These are phyloP conservation scores for Penicillium vulpinum DNA, from an alignment of 2,329 filamentous ascomycete species.

Conservation along the genomic window DNA sequence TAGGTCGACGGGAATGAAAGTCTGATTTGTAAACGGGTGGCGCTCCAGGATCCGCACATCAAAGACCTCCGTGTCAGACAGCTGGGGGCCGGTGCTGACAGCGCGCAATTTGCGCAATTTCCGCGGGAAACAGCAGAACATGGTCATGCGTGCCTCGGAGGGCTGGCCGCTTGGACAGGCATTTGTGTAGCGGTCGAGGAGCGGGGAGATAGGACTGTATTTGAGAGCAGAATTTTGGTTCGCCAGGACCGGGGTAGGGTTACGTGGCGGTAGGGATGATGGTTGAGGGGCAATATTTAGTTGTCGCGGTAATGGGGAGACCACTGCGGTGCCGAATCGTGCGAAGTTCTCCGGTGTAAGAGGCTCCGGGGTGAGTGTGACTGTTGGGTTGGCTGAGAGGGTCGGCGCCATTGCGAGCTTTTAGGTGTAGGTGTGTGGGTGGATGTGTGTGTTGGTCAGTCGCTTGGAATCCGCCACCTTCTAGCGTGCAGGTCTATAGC, in stretches of 20 bases:
- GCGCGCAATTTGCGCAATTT: conserved; percentile 55
- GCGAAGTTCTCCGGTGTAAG: conserved; percentile 70
- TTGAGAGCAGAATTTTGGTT: conserved; percentile 92
- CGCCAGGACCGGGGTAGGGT: conserved; percentile 59
- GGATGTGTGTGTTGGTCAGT: background rate
- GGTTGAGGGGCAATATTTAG: conserved; percentile 47
- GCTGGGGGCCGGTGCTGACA: conserved; percentile 7
- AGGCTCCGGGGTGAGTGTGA: conserved; percentile 59
- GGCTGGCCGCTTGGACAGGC: conserved; percentile 45
- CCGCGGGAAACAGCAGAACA: conserved; percentile 82
- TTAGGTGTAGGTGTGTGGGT: background rate
- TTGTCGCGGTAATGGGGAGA: conserved; percentile 65
- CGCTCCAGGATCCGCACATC: conserved; percentile 76
- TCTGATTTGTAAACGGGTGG: conserved; percentile 92
- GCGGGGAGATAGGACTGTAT: conserved; percentile 74
- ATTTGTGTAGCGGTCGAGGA: conserved; percentile 69
- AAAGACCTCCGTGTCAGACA: conserved; percentile 49
- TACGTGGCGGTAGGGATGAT: conserved; percentile 45
- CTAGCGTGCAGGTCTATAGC: background rate
- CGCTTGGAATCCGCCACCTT: background rate
- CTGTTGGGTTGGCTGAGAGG: conserved; percentile 37
- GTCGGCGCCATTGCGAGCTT: conserved; percentile 32
- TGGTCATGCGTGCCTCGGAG: conserved; percentile 69
- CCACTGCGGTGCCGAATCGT: conserved; percentile 79
- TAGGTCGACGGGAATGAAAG: conserved; percentile 75